Evolutionary conservation across 148 eudicot species (phyloP).

Genomic region (Polygonum maritimum): DNA sequence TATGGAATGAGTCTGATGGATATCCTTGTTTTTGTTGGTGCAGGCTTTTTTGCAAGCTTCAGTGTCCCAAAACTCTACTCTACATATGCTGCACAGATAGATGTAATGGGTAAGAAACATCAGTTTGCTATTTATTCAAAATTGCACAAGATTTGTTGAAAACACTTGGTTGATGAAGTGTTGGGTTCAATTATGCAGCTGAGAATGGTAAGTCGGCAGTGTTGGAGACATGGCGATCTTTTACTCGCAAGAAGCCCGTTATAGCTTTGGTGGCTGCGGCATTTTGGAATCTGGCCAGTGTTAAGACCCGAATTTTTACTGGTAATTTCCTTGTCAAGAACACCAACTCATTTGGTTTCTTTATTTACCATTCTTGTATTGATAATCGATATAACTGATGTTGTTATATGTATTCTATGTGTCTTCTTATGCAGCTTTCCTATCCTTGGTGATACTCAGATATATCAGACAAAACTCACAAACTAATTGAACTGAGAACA

Average conservation of each 20-base stretch:
- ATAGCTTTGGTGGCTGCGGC: slow-evolving; percentile 57
- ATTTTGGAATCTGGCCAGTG: slow-evolving; percentile 72
- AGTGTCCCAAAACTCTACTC: slow-evolving; percentile 73
- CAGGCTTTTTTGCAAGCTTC: slow-evolving; percentile 84
- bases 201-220: slow-evolving; percentile 35
- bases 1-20: neutral
- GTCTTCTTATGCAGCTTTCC: slow-evolving; percentile 37
- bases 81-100: slow-evolving; percentile 46
- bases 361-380: neutral
- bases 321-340: slow-evolving; percentile 30
- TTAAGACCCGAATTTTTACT: slow-evolving; percentile 60
- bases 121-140: neutral
- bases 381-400: neutral
- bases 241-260: slow-evolving; percentile 73
- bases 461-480: slow-evolving; percentile 37
- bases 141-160: neutral
- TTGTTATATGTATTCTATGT: neutral
- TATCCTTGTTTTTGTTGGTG: neutral
- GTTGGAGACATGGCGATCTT: slow-evolving; percentile 56
- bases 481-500: neutral
- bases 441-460: slow-evolving; percentile 59
- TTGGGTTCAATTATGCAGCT: slow-evolving; percentile 26
- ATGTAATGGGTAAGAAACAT: slow-evolving; percentile 30
- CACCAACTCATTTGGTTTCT: neutral
- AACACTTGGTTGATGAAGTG: neutral